phyloP scores from a whole-genome alignment of 192 early-diverging fungal genomes.

The Coemansia sp. region DNA sequence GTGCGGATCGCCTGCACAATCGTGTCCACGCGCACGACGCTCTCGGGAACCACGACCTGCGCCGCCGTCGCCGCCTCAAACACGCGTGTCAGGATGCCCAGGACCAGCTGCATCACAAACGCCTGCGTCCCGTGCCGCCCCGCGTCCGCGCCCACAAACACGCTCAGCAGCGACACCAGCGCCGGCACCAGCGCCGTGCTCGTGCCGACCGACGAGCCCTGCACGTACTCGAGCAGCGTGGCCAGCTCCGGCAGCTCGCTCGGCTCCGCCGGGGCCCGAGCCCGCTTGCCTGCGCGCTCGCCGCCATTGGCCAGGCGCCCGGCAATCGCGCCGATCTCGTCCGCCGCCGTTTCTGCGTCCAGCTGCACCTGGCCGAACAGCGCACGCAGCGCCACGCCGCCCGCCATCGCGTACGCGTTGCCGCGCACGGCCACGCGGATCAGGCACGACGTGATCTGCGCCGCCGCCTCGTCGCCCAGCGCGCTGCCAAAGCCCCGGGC shows the following conservation, averaged over 20 bases:
- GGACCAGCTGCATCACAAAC: conserved; percentile 84
- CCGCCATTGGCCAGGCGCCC: conserved; percentile 11
- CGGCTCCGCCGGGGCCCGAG: conserved; percentile 34
- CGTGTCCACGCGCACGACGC: conserved; percentile 75
- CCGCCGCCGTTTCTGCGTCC: conserved; percentile 28
- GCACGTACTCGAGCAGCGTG: conserved; percentile 73
- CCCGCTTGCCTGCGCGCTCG: conserved; percentile 26
- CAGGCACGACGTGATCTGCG: conserved; percentile 24
- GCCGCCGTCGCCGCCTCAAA: conserved; percentile 36
- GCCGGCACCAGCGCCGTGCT: conserved; percentile 59
- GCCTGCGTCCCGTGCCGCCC: conserved; percentile 54
- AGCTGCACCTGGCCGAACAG: conserved; percentile 26
- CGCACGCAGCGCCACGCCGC: conserved; percentile 21
- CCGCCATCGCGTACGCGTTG: conserved; percentile 16
- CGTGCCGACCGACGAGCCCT: conserved; percentile 57
- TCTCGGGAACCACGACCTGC: conserved; percentile 44
- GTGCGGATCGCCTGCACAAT: conserved; percentile 85
- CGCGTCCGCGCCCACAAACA: conserved; percentile 47
- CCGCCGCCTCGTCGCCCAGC: conserved; percentile 3
- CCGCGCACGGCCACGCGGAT: conserved; percentile 24
- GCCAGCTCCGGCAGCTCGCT: conserved; percentile 51
- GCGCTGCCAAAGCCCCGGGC: conserved; percentile 12
- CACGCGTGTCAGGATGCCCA: conserved; percentile 63
- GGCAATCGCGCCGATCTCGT: conserved; percentile 18
- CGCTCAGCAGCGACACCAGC: conserved; percentile 70